Conservation (phyloP, 805 yeast genomes). For the Kodamaea jinghongensis region DNA sequence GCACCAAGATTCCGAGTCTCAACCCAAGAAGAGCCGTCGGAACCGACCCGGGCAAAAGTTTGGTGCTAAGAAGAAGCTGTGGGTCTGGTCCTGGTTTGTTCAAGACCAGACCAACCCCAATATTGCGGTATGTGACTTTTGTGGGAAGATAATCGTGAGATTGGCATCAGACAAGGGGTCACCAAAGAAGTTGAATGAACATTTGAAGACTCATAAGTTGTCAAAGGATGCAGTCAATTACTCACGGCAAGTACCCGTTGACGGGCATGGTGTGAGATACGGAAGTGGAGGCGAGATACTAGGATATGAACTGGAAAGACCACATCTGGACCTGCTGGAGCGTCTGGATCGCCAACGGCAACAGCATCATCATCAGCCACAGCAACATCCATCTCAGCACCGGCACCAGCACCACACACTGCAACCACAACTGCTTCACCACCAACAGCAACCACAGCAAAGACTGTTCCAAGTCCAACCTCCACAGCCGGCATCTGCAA, state of each 20-base stretch:
- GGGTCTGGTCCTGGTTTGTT: slow-evolving; percentile 64
- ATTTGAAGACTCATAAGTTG: slow-evolving; percentile 53
- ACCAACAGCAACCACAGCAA: slow-evolving; percentile 9
- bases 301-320: slow-evolving; percentile 15
- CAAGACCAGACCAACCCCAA: slow-evolving; percentile 49
- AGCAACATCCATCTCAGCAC: neutral
- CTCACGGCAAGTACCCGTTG: slow-evolving; percentile 37
- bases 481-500: too few species aligned
- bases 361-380: neutral
- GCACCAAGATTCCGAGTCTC: slow-evolving; percentile 2
- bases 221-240: slow-evolving; percentile 38
- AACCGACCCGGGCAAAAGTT: slow-evolving; percentile 55
- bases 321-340: slow-evolving; percentile 3
- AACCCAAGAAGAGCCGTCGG: slow-evolving; percentile 27
- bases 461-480: too few species aligned
- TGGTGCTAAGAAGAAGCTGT: slow-evolving; percentile 59
- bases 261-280: slow-evolving; percentile 36
- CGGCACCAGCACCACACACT: neutral
- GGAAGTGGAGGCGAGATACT: slow-evolving; percentile 31
- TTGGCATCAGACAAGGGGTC: slow-evolving; percentile 54
- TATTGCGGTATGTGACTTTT: slow-evolving; percentile 52
- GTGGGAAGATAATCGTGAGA: slow-evolving; percentile 49
- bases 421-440: slow-evolving; percentile 1
- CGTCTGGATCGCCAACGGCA: slow-evolving; percentile 1
- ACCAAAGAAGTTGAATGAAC: slow-evolving; percentile 58